Base-by-base conservation (phyloP, 2,329 filamentous ascomycete species). In the Fusarium ramigenum region DNA sequence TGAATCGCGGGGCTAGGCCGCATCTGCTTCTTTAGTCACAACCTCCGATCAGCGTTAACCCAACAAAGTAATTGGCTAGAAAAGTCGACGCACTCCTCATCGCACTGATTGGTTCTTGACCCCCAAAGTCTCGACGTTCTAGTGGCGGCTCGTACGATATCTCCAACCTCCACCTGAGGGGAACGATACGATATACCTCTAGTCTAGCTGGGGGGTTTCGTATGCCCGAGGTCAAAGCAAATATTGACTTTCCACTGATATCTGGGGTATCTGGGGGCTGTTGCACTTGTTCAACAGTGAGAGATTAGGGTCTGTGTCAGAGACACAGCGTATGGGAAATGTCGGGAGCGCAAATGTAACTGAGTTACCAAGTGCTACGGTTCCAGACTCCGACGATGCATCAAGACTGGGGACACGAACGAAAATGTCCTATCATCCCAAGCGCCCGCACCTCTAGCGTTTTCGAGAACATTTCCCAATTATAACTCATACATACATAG, bases 261-360 rank as follows among this genome's bases (percentile, higher is more conserved):
- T 58, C 21, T 19, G 63, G 59, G 42, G 49, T 42, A 64, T 47
- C 60, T 54, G 47, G 60, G 59, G 59, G 42, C 18, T 7, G 18
- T 34, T 21, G 9, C 28, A n/a, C 34, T n/a, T 14, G 28, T 12
- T 30, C 25, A 18, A n/a, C 25, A 40, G 19, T 15, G 5, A 28
- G 34, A 54, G 25, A 40, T 6, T 8, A 19, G 23, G 11, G 18
- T 19, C 5, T 11, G 16, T 49, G 21, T 18, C 18, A 37, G 19
- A 44, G 21, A 7, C 12, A 46, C 12, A 46, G n/a, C 5, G 21
- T 7, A 61, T 44, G 63, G 65, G 5, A 69, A 56, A 34, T 63
- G n/a, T 49, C 57, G 57, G 66, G 61, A 40, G 23, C 49, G 44
- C 63, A 69, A 66, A 68, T 69, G 66, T 69, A 44, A 50, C 65